Evolutionary conservation across 1,284 basidiomycete genomes (phyloP).

Genomic region (Cryptococcus depauperatus): DNA sequence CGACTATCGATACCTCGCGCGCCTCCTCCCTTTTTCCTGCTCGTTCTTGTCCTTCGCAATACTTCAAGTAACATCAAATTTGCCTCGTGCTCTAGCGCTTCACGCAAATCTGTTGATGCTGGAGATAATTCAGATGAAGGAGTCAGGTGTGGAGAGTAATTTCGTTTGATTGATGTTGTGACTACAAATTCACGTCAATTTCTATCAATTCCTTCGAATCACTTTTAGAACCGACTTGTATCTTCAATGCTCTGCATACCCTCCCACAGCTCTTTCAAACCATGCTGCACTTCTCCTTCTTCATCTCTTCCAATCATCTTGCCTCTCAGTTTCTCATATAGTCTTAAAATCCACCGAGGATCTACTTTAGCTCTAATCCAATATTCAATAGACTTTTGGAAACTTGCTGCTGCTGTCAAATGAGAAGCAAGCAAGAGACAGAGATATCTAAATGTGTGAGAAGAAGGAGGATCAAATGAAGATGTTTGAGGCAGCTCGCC

Average conservation of each 20-base stretch:
- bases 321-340: constrained; percentile 41
- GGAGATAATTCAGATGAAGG: constrained; percentile 34
- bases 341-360: constrained; percentile 42
- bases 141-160: constrained; percentile 43
- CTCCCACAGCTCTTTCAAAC: constrained; percentile 32
- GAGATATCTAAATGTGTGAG: constrained; percentile 29
- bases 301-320: constrained; percentile 40
- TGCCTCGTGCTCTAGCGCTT: constrained; percentile 36
- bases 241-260: constrained; percentile 36
- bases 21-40: constrained; percentile 38
- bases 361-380: constrained; percentile 40
- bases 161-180: constrained; percentile 33
- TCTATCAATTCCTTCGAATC: constrained; percentile 5
- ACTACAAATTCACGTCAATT: constrained; percentile 24
- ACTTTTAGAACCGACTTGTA: constrained; percentile 47
- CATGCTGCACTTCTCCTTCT: constrained; percentile 40
- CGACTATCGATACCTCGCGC: constrained; percentile 30
- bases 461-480: constrained; percentile 26
- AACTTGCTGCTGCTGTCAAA: constrained; percentile 40
- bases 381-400: constrained; percentile 44
- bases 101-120: constrained; percentile 29
- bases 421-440: constrained; percentile 43
- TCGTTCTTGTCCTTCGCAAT: constrained; percentile 41
- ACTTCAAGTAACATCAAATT: constrained; percentile 43
- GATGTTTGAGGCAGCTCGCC: neutral